phyloP scores from a whole-genome alignment of 2,329 filamentous ascomycete species.

The Fusarium tupiense region DNA sequence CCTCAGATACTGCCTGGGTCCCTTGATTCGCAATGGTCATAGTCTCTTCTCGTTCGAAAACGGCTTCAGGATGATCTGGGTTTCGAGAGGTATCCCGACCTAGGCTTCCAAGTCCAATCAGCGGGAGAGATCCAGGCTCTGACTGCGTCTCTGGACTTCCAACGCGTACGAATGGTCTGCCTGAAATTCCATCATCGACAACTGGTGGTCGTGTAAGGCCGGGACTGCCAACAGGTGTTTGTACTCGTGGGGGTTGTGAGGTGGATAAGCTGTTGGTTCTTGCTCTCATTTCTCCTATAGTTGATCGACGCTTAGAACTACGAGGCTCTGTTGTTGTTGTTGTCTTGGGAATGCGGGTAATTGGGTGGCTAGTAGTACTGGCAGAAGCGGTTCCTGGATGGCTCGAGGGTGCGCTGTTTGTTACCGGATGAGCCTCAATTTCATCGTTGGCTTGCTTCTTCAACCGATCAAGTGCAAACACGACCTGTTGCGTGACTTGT shows the following conservation, averaged over 20 bases:
- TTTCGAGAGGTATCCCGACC: conserved; percentile 3
- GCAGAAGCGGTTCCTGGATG: conserved; percentile 32
- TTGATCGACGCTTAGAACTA: conserved; percentile 28
- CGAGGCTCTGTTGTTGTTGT: conserved; percentile 22
- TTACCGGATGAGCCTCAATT: conserved; percentile 24
- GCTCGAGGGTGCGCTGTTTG: conserved; percentile 18
- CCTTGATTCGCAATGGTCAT: conserved; percentile 6
- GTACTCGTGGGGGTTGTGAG: conserved; percentile 35
- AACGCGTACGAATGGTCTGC: conserved; percentile 63
- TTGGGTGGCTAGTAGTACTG: conserved; percentile 22
- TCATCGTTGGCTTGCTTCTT: conserved; percentile 28
- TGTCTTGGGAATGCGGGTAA: conserved; percentile 37
- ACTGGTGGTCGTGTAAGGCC: conserved; percentile 34
- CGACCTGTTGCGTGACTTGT: conserved; percentile 57
- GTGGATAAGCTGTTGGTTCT: conserved; percentile 29
- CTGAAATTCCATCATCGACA: conserved; percentile 62
- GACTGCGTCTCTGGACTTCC: conserved; percentile 46
- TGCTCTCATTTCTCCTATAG: conserved; percentile 15
- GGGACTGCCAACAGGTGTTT: conserved; percentile 38
- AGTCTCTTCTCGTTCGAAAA: conserved; percentile 8
- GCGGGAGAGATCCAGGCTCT: conserved; percentile 21
- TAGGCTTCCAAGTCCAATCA: not conserved
- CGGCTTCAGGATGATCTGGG: conserved; percentile 3
- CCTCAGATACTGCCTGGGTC: conserved; percentile 1
- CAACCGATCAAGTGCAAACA: conserved; percentile 46